Evolutionary conservation across 768 basidiomycete genomes (phyloP), one percentile per base, ranked within the genome.

Genomic region (Neoboletus subvelutipes): DNA sequence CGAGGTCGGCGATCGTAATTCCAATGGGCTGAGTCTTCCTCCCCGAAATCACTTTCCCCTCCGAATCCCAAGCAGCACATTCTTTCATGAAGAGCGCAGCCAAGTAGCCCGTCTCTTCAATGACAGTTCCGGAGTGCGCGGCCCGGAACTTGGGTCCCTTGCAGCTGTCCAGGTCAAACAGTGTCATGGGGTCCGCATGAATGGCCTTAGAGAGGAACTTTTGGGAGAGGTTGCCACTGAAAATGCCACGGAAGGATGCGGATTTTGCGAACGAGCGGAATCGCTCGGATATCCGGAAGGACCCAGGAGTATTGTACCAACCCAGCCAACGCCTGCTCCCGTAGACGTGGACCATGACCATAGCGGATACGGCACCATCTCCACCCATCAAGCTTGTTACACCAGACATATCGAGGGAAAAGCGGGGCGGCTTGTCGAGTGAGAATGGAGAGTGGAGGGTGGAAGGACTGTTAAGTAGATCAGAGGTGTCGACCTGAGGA

Each of bases 131-230:
- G 79, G 46, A 92, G 73, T 28, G 85, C 59, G 91, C 85, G 0
- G 88, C 83, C 55, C 90, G 84, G 71, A 82, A 92, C 66, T 90
- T 92, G 48, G 88, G 88, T 3, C 72, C 73, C 7, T 49, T 54
- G 45, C 34, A 53, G 2, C 56, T 28, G 36, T 56, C 63, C 22
- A 60, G 20, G 11, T 60, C 64, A 8, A 73, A 54, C 7, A 67
- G n/a, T 1, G 45, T 15, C 6, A 54, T 54, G 6, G 70, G 70
- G 15, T 71, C 62, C 7, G 45, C 45, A 11, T 64, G 40, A 20
- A 57, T 33, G 26, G 54, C 61, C 22, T 61, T 57, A 28, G 61
- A 64, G 6, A 61, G 24, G 5, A 26, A 55, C 40, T 54, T 50
- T 47, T 48, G 5, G 31, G 45, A 45, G 20, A 22, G 3, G 40